Base-by-base conservation (phyloP, 2,329 filamentous ascomycete genomes). In the Thielaviopsis euricoi region DNA sequence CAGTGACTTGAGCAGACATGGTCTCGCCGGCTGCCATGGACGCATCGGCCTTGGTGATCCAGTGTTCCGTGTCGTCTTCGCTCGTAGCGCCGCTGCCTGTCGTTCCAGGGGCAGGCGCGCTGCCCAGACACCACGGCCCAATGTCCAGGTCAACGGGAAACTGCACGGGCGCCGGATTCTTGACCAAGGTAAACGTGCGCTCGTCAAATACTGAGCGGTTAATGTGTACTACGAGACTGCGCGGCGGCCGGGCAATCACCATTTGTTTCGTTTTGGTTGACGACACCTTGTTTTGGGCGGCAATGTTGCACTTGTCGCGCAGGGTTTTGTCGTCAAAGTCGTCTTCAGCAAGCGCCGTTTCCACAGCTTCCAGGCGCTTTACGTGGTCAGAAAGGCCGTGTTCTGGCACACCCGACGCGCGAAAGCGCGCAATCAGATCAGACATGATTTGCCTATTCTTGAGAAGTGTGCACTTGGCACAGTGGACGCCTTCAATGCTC, bases 151-250 rank as follows among this genome's bases (percentile, higher is more conserved):
- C 72, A 61, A 75, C 76, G 0, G 90, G 89, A 64, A 95, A 97
- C 22, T 76, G 76, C 19, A 98, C 86, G 0, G 78, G 76, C 0
- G 90, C 86, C 37, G 81, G 80, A 64, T 97, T 97, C 70, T 97
- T 97, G 66, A 80, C 83, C 69, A 89, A 80, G 60, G 80, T 74
- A 5, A 89, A 88, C 0, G 88, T 94, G 54, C 74, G 76, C 63
- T 94, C 89, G 64, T 96, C 86, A 64, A 95, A 97, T 0, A 93
- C 80, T 55, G 90, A 96, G 48, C 93, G 81, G 66, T 97, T 96
- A 67, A 97, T 79, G 67, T 98, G 93, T 9, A 97, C 76, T 0
- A 83, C 86, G 15, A 98, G 74, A 58, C 86, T 87, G 62, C 83
- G 82, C 1, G 93, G 93, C 1, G 89, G 79, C 29, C 90, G 78